Conservation (phyloP, 805 yeast species). For the Kazachstania bromeliacearum region DNA sequence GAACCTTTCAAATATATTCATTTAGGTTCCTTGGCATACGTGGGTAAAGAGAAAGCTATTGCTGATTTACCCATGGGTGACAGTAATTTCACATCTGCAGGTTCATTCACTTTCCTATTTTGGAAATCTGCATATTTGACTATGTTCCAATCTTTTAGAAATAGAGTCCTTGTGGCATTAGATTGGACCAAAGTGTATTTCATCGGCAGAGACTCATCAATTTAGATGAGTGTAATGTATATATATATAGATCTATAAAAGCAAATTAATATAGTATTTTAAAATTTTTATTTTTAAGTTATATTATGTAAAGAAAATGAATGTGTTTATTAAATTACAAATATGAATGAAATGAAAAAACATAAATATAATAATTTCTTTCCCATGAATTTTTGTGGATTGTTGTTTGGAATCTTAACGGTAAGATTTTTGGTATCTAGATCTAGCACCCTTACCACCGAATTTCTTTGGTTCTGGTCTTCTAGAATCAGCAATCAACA, state of each 20-base stretch:
- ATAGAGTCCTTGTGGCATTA: constrained; percentile 72
- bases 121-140: constrained; percentile 92
- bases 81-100: constrained; percentile 71
- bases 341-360: constrained; percentile 2
- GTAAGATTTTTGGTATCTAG: constrained; percentile 99
- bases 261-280: not conserved
- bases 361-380: constrained; percentile 1
- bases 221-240: constrained; percentile 8
- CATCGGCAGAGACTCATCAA: constrained; percentile 78
- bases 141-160: constrained; percentile 84
- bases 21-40: constrained; percentile 89
- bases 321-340: not conserved
- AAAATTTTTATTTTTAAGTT: not conserved
- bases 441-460: constrained; percentile 99
- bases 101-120: constrained; percentile 78
- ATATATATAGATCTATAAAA: not conserved
- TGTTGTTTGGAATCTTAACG: no score
- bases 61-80: constrained; percentile 72
- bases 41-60: constrained; percentile 88
- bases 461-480: constrained; percentile 99
- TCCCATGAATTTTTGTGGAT: no score
- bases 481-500: constrained; percentile 98
- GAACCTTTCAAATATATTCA: constrained; percentile 72
- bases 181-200: constrained; percentile 86
- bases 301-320: not conserved